Evolutionary conservation across 768 basidiomycete species (phyloP).

Genomic region (Amanita molliuscula): DNA sequence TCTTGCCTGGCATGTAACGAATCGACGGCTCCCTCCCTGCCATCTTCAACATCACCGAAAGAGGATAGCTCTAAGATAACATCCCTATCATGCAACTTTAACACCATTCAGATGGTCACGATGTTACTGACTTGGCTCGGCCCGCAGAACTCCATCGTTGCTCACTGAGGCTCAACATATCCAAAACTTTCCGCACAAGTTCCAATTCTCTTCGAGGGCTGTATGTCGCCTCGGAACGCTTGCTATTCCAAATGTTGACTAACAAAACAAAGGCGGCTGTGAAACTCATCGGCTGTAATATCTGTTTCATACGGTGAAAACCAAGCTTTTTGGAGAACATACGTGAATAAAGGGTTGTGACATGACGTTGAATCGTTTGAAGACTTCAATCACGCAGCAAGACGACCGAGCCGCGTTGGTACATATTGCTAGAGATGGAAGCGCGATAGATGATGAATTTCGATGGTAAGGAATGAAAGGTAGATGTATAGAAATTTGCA

Average conservation of each 20-base stretch:
- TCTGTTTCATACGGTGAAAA: not conserved
- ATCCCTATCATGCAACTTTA: slow-evolving; percentile 16
- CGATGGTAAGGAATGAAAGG: slow-evolving; percentile 61
- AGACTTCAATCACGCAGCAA: slow-evolving; percentile 62
- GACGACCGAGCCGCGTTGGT: slow-evolving; percentile 75
- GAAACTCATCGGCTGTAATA: slow-evolving; percentile 27
- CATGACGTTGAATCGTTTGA: slow-evolving; percentile 23
- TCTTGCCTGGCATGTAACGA: not conserved
- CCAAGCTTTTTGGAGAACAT: not conserved
- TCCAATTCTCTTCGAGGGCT: slow-evolving; percentile 43
- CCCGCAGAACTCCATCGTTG: slow-evolving; percentile 31
- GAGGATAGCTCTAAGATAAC: slow-evolving; percentile 26
- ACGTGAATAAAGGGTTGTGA: slow-evolving; percentile 4
- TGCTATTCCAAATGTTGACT: slow-evolving; percentile 58
- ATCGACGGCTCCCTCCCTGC: not conserved
- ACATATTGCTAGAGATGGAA: slow-evolving; percentile 68
- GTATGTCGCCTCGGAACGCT: slow-evolving; percentile 32
- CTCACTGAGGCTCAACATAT: slow-evolving; percentile 34
- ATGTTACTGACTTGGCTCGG: slow-evolving; percentile 23
- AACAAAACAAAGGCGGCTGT: slow-evolving; percentile 48
- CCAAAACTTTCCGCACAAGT: slow-evolving; percentile 51
- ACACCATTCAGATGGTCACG: not conserved
- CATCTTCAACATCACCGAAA: slow-evolving; percentile 19
- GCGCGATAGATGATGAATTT: slow-evolving; percentile 34
- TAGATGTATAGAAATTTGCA: slow-evolving; percentile 67